Percentiles rank a stretch among this genome's conserved stretches.
phyloP scores from a whole-genome alignment of 805 yeast genomes.

The Kuraishia floccosa region DNA sequence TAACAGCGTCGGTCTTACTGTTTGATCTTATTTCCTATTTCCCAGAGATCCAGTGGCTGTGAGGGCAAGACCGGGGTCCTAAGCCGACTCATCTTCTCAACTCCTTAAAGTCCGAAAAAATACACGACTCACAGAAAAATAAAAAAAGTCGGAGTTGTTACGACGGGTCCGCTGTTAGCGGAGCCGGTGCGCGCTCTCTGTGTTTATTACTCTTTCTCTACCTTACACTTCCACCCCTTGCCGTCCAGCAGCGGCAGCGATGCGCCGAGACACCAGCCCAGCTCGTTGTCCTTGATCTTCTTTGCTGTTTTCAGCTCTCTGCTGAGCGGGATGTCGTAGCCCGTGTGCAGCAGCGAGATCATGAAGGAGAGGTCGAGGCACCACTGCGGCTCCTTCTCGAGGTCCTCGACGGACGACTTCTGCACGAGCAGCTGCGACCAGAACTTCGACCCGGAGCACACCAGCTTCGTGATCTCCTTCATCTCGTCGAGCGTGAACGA shows the following conservation, averaged over 20 bases:
- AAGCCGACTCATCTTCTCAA: too few species aligned
- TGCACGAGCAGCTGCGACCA: constrained; percentile 64
- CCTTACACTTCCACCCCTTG: constrained; percentile 61
- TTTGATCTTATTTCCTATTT: too few species aligned
- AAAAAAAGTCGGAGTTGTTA: too few species aligned
- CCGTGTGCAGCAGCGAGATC: constrained; percentile 85
- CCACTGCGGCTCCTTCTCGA: constrained; percentile 82
- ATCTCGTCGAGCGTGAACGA: constrained; percentile 81
- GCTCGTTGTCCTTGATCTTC: constrained; percentile 77
- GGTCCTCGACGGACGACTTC: constrained; percentile 52
- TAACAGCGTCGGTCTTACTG: too few species aligned
- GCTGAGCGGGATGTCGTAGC: constrained; percentile 85
- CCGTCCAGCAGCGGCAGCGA: constrained; percentile 79
- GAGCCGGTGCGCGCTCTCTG: background rate
- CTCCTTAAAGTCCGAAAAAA: background rate
- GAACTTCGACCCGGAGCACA: constrained; percentile 71
- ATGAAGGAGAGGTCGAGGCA: constrained; percentile 89
- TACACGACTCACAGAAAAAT: too few species aligned
- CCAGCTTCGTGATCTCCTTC: constrained; percentile 67
- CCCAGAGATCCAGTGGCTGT: too few species aligned
- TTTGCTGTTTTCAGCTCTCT: constrained; percentile 91
- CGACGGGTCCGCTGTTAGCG: constrained; percentile 2
- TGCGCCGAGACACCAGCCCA: constrained; percentile 99
- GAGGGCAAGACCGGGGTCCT: too few species aligned
- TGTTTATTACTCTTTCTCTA: constrained; percentile 16